phyloP scores from a whole-genome alignment of 1,284 basidiomycete species.

The Wallemia mellicola region DNA sequence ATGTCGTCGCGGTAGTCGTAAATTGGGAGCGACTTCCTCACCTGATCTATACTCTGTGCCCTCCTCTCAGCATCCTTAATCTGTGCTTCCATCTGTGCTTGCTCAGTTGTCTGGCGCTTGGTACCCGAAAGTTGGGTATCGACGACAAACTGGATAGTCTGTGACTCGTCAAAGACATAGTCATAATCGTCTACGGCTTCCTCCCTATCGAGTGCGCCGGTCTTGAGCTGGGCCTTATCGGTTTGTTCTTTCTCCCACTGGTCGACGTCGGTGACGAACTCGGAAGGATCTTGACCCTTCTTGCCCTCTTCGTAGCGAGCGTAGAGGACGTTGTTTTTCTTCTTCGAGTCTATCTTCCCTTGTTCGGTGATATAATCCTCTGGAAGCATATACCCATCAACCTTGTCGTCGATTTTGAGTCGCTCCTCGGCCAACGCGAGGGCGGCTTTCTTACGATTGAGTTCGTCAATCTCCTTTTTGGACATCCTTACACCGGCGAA shows the following conservation, averaged over 20 bases:
- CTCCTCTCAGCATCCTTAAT: slow-evolving; percentile 74
- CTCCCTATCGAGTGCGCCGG: slow-evolving; percentile 65
- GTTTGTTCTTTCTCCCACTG: slow-evolving; percentile 87
- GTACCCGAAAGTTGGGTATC: slow-evolving; percentile 36
- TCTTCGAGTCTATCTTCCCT: slow-evolving; percentile 93
- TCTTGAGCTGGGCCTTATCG: slow-evolving; percentile 55
- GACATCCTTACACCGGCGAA: slow-evolving; percentile 69
- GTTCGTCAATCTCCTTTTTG: slow-evolving; percentile 45
- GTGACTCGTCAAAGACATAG: slow-evolving; percentile 91
- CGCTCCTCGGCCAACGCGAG: slow-evolving; percentile 75
- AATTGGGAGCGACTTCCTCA: not conserved
- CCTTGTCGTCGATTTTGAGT: slow-evolving; percentile 70
- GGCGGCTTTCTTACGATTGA: slow-evolving; percentile 77
- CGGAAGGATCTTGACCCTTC: slow-evolving; percentile 36
- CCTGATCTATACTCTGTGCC: slow-evolving; percentile 24
- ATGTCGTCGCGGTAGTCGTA: slow-evolving; percentile 59
- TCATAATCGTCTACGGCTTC: slow-evolving; percentile 43
- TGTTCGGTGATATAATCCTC: slow-evolving; percentile 96
- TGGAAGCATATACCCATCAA: slow-evolving; percentile 73
- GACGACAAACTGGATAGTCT: slow-evolving; percentile 85
- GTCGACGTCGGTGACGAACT: slow-evolving; percentile 85
- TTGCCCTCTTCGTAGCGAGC: slow-evolving; percentile 56
- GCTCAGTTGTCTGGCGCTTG: slow-evolving; percentile 38
- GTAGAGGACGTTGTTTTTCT: slow-evolving; percentile 76
- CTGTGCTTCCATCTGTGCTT: slow-evolving; percentile 53